These are phyloP conservation scores for Aspergillus fumigatiaffinis DNA, from an alignment of 2,329 filamentous ascomycete species.

Conservation along the genomic window DNA sequence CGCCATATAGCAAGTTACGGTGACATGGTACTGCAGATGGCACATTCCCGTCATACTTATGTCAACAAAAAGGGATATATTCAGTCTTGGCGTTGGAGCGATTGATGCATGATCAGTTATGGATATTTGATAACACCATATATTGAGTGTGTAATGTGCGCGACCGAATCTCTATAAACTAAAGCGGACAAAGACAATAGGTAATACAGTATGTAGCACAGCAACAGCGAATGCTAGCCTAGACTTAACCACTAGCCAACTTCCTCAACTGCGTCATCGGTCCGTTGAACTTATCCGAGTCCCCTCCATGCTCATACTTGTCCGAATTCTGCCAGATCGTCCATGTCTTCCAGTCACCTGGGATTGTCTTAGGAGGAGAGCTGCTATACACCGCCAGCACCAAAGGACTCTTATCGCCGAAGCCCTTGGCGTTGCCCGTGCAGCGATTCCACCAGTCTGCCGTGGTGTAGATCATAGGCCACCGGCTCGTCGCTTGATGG, in stretches of 20 bases:
- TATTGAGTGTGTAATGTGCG: too few relatives aligned
- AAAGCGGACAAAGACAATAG: neutral
- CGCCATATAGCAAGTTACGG: neutral
- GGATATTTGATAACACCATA: too few relatives aligned
- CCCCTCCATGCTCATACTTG: conserved; percentile 14
- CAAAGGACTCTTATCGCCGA: conserved; percentile 46
- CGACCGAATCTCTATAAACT: neutral
- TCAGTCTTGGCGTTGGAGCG: too few relatives aligned
- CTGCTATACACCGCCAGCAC: conserved; percentile 45
- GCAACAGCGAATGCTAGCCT: neutral
- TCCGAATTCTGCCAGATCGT: conserved; percentile 18
- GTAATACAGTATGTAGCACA: neutral
- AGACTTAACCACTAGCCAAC: neutral
- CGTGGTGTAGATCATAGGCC: conserved; percentile 52
- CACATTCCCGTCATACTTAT: neutral
- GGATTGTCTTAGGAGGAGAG: conserved; percentile 40
- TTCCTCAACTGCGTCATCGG: conserved; percentile 10
- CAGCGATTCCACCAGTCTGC: conserved; percentile 52
- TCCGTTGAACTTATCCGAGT: conserved; percentile 18
- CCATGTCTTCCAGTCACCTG: conserved; percentile 40
- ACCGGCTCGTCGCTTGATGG: conserved; percentile 42
- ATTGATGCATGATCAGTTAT: too few relatives aligned
- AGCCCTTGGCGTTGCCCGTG: conserved; percentile 48
- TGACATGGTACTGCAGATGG: neutral
- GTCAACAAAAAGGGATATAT: neutral